Evolutionary conservation across 164 flowering plant species (phyloP), one percentile per base, ranked within the genome.

Genomic region (Santalum album): DNA sequence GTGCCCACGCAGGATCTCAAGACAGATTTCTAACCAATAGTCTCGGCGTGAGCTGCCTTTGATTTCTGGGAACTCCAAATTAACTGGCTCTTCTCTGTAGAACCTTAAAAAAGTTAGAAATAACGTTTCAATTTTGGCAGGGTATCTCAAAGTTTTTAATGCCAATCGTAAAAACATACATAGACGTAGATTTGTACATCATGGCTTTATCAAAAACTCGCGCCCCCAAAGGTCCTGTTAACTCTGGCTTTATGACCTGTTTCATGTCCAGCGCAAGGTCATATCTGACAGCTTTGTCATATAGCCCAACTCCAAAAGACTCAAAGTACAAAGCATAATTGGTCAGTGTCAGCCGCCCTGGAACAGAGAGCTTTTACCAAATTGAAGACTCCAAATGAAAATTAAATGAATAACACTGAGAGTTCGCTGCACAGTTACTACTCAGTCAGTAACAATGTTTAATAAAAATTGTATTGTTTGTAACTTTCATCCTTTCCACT

Each of bases 171-270:
- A 53, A 52, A 59, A 70, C 95, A 32, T 85, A 90, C 97, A 79
- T 43, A 35, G 78, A 61, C 45, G 65, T 61, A 59, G 96, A 87
- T 45, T 81, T 82, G 78, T 87, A 90, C 86, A 86, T 77, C 53
- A 90, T 74, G 25, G 96, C 98, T 66, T 78, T 87, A 65, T 90
- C 96, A 72, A 85, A 90, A 54, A 90, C 72, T 47, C 89, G 86
- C 65, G 91, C 82, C 59, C 98, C 98, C 75, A 83, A 61, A 39
- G 91, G 96, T 54, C 98, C 98, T 56, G 96, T 90, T 71, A 86
- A 59, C 55, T 83, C 98, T 58, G 95, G 84, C 71, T 82, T 87
- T 54, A 90, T 59, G 49, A 80, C 77, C 72, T 90, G 98, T 65
- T 87, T 87, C 75, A 68, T 56, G 58, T 87, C 95, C 36, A 26